Percentiles rank a stretch among this genome's conserved stretches.
phyloP scores from a whole-genome alignment of 2,329 filamentous ascomycete genomes.

The Ambrosiella beaveri region DNA sequence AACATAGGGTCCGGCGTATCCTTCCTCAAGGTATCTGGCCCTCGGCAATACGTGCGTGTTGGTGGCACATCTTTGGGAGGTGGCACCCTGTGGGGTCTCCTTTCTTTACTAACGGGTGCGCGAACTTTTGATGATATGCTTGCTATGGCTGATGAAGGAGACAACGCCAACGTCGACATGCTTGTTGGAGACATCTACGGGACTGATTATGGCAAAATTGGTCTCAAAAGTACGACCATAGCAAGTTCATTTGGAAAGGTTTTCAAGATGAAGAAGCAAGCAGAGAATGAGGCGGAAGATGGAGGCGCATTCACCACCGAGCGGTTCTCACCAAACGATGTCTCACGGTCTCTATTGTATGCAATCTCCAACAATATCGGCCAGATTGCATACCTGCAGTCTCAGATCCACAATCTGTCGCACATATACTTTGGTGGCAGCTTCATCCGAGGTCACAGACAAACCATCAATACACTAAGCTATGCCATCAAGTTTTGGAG shows the following conservation, averaged over 20 bases:
- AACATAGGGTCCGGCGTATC: constrained; percentile 96
- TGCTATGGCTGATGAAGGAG: constrained; percentile 71
- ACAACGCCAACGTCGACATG: constrained; percentile 90
- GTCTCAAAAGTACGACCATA: constrained; percentile 86
- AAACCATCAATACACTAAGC: constrained; percentile 93
- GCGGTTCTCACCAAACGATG: constrained; percentile 64
- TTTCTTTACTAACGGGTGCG: constrained; percentile 83
- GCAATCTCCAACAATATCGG: constrained; percentile 97
- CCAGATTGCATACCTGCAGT: constrained; percentile 94
- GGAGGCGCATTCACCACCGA: constrained; percentile 21
- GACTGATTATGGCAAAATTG: constrained; percentile 88
- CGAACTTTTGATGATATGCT: constrained; percentile 97
- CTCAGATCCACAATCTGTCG: constrained; percentile 77
- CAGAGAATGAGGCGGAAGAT: constrained; percentile 63
- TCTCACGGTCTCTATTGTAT: constrained; percentile 80
- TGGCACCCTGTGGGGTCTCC: constrained; percentile 90
- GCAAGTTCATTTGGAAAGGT: constrained; percentile 95
- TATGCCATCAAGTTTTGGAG: constrained; percentile 98
- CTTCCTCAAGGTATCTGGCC: constrained; percentile 91
- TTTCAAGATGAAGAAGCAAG: constrained; percentile 76
- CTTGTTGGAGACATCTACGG: constrained; percentile 97
- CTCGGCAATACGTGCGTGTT: constrained; percentile 71
- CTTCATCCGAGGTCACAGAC: constrained; percentile 87
- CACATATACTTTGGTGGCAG: constrained; percentile 96
- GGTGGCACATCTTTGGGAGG: constrained; percentile 89